Evolutionary conservation across 192 early-diverging fungal species (phyloP).

Genomic region (Entomortierella lignicola): DNA sequence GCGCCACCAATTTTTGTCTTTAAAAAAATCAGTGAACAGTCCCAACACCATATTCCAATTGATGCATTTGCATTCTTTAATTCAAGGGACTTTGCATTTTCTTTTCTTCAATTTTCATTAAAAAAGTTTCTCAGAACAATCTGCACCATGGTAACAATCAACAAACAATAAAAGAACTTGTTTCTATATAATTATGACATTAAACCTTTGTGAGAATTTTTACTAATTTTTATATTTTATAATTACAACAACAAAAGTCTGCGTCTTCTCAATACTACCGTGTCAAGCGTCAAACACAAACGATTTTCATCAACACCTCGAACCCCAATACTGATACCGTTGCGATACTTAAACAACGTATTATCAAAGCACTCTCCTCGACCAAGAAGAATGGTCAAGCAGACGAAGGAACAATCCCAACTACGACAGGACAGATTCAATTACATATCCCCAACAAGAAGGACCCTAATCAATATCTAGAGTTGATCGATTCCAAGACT

Average conservation of each 20-base stretch:
- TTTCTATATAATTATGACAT: too few species aligned
- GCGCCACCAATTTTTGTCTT: conserved; percentile 1
- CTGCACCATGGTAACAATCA: too few species aligned
- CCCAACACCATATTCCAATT: too few species aligned
- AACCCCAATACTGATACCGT: conserved; percentile 30
- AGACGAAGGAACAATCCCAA: conserved; percentile 2
- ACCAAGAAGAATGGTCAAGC: conserved; percentile 20
- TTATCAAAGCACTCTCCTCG: conserved; percentile 28
- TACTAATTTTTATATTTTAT: not conserved
- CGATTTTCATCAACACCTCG: conserved; percentile 41
- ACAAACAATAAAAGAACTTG: not conserved
- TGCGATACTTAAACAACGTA: conserved; percentile 24
- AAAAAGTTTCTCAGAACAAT: too few species aligned
- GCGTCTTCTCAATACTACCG: conserved; percentile 31
- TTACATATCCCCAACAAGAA: conserved; percentile 21
- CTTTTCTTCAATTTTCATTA: not conserved
- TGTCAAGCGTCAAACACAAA: conserved; percentile 45
- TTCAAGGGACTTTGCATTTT: not conserved
- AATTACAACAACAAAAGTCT: not conserved
- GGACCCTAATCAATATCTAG: conserved; percentile 13
- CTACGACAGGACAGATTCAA: conserved; percentile 17
- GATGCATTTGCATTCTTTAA: not conserved
- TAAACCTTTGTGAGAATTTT: too few species aligned
- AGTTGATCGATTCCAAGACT: conserved; percentile 27
- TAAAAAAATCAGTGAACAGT: too few species aligned